Evolutionary conservation across 495 filamentous ascomycete species (phyloP).

Genomic region (Penicillium steckii): DNA sequence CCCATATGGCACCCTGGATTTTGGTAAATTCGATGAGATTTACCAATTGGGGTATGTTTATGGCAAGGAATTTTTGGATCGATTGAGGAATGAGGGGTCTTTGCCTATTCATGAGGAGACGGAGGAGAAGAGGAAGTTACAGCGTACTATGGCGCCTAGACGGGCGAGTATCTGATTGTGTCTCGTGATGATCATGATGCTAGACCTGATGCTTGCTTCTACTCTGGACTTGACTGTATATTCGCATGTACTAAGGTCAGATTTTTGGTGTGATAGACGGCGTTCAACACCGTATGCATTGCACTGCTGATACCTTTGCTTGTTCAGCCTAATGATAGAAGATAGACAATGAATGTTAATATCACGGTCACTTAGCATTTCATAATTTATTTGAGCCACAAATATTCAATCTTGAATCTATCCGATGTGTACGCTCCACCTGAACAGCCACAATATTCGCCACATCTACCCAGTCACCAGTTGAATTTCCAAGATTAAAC

Average conservation of each 20-base stretch:
- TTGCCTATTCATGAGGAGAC: slow-evolving; percentile 65
- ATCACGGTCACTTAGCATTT: no score
- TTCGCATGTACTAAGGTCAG: no score
- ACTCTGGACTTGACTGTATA: no score
- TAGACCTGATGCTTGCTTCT: neutral
- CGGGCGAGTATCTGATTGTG: slow-evolving; percentile 71
- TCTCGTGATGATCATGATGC: neutral
- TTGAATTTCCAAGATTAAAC: no score
- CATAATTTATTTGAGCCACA: no score
- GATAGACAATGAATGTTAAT: no score
- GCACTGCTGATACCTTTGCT: neutral
- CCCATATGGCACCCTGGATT: slow-evolving; percentile 89
- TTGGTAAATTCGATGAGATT: slow-evolving; percentile 96
- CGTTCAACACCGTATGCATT: neutral
- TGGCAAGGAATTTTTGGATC: slow-evolving; percentile 73
- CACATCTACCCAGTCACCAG: no score
- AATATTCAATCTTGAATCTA: no score
- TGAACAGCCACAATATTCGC: no score
- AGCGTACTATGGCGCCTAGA: slow-evolving; percentile 91
- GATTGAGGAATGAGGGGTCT: slow-evolving; percentile 72
- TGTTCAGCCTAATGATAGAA: neutral
- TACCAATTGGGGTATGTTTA: slow-evolving; percentile 84
- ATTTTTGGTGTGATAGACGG: neutral
- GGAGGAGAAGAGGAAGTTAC: slow-evolving; percentile 83
- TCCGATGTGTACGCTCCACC: no score